Evolutionary conservation across 345 rosid genomes (phyloP), one percentile per base, ranked within the genome.

Genomic region (Geranium brycei): DNA sequence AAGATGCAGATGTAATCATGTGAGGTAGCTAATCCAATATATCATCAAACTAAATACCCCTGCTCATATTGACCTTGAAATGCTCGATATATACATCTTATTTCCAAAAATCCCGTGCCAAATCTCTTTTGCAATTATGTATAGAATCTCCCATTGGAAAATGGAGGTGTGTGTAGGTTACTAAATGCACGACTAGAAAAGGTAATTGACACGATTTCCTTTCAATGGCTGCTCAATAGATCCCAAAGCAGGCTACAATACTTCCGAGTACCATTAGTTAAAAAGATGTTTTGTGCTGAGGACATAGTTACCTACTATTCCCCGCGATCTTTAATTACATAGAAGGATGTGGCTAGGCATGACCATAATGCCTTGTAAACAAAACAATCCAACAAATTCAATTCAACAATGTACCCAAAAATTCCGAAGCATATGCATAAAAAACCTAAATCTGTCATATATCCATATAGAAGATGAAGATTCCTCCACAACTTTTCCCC

Each of bases 401-500:
- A 62, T 40, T n/a, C 18, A 64, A 65, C 67, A 64, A 40, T 40
- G 65, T 60, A 47, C 11, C 75, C 72, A 60, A 66, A 67, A 58
- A 15, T 59, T 47, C 53, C 11, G 15, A 47, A 47, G 66, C 70
- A 65, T 1, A 32, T 35, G 68, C 31, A 58, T 63, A 31, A 62
- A 62, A 64, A 56, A 51, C 62, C 72, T 63, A 62, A 66, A 63
- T 61, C 41, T 4, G 66, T 64, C 53, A 57, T 59, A 47, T 38
- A 13, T 60, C 74, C 73, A 72, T 35, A 64, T n/a, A 66, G 63
- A 60, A 18, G 62, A 72, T 40, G 63, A 57, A 16, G 62, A 69
- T 40, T 72, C 66, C 72, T 76, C 77, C 72, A 65, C 61, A 61
- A 13, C 51, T 73, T 60, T 69, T 74, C 68, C 58, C 35, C 28